Evolutionary conservation across 176 grass and related monocot genomes (phyloP), one percentile per base, ranked within the genome.

Genomic region (Oryza officinalis): DNA sequence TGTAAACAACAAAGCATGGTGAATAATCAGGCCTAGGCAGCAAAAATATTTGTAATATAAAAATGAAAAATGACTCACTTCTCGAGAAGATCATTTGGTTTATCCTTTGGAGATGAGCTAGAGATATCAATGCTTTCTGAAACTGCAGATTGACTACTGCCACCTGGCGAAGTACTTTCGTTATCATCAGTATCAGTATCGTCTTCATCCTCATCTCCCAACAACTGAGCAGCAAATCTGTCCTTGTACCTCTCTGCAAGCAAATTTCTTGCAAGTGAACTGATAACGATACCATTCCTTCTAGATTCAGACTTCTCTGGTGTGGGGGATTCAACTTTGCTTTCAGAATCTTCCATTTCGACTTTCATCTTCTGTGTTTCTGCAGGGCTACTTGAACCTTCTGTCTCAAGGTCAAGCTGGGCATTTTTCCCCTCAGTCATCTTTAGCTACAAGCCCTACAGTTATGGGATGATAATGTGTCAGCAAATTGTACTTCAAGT

Each of bases 251-350:
- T 88, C 78, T 95, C 73, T 20, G 44, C 65, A 82, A 94, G 86
- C 26, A 90, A 84, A 81, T 90, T 95, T 41, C 85, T 93, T 78
- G 76, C 73, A 71, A 96, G 84, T 72, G 89, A 88, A 66, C 91
- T 81, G 83, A 92, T 76, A 67, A 81, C 75, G 78, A 63, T 65
- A 65, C 84, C 83, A 81, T 90, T 88, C 41, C 83, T 96, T 81
- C 84, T 84, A 66, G 76, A 77, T 77, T 96, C 91, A 75, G 78
- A 75, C 60, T 99, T 96, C 71, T 92, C 91, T 30, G 89, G 93
- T 71, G 89, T 92, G 28, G 93, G 96, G 28, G 96, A 94, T 86
- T 91, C 96, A 79, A 87, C 80, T 38, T 82, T 85, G 43, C 69
- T 77, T 76, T 20, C 80, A 75, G 32, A 64, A 78, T 90, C 84